Conservation (phyloP, 2,329 filamentous ascomycete species). For the Aspergillus quadrilineatus region DNA sequence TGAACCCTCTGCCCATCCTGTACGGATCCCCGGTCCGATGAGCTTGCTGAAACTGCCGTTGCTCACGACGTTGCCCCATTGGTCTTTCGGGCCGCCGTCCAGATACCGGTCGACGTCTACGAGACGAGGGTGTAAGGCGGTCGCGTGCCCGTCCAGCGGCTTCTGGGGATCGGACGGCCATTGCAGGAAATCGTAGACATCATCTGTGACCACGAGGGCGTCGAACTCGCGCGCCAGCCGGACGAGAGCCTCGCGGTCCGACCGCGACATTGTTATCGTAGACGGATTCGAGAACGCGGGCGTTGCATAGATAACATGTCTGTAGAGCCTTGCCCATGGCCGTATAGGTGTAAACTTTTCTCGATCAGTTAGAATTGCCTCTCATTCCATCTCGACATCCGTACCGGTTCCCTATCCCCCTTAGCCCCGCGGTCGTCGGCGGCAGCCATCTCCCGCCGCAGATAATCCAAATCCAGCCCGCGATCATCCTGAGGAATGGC, state of each 20-base stretch:
- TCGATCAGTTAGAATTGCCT: not conserved
- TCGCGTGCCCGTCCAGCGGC: slow-evolving; percentile 27
- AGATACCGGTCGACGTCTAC: slow-evolving; percentile 74
- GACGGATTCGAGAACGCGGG: slow-evolving; percentile 89
- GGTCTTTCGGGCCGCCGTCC: slow-evolving; percentile 58
- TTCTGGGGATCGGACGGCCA: slow-evolving; percentile 58
- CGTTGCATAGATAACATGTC: slow-evolving; percentile 83
- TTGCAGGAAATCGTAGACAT: slow-evolving; percentile 91
- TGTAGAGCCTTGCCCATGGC: slow-evolving; percentile 73
- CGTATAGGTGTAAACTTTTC: slow-evolving; percentile 58
- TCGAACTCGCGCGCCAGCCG: slow-evolving; percentile 74
- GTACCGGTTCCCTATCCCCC: not conserved
- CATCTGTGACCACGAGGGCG: slow-evolving; percentile 81
- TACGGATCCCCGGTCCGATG: slow-evolving; percentile 73
- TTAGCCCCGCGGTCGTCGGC: slow-evolving; percentile 48
- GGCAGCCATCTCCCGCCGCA: slow-evolving; percentile 53
- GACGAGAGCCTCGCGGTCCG: slow-evolving; percentile 67
- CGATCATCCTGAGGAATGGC: slow-evolving; percentile 72
- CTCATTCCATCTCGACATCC: not conserved
- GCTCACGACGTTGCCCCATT: slow-evolving; percentile 77
- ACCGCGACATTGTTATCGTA: slow-evolving; percentile 73
- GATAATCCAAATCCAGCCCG: slow-evolving; percentile 64
- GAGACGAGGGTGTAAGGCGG: slow-evolving; percentile 64
- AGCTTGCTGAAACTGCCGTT: slow-evolving; percentile 94
- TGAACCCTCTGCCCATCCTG: slow-evolving; percentile 82